Base-by-base conservation (phyloP, 306 rosid species). In the Trifolium dubium region DNA sequence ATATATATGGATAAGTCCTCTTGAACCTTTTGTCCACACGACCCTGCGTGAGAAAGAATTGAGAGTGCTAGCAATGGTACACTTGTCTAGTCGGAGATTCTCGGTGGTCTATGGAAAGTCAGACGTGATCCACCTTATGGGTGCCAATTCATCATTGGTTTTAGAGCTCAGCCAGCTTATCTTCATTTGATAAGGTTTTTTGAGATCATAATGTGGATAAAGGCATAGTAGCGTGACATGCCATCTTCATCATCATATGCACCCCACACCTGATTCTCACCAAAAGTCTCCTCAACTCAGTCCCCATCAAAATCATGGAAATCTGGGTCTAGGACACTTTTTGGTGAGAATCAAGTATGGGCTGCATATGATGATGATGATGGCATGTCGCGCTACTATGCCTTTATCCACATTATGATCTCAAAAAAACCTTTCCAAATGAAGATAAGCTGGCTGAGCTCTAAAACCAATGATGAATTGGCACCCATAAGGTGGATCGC, bases 381-480 rank as follows among this genome's bases (percentile, higher is more conserved):
- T 75, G 97, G 93, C 64, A 93, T 93, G 98, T 97, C 97, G 3
- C 96, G 98, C 62, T 88, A 84, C 75, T 91, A 89, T 83, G 93
- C 88, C 49, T 76, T 89, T 73, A 80, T 93, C 78, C 93, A 91
- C 67, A 41, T 62, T 14, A 84, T 93, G 17, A 76, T 93, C 68
- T 89, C 97, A 4, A 47, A 76, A 69, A 80, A 79, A 49, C 98
- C 97, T 46, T 88, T 93, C 83, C 80, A 80, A 73, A 74, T 91
- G 86, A 79, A 49, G 71, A 89, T 91, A 13, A 86, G 92, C 67
- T 93, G 98, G 98, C 87, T 93, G 61, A 89, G 79, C 75, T 77
- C 91, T 12, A 91, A 89, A 83, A 82, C 83, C 83, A 91, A 91
- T 50, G 79, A 71, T 63, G 97, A 93, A 73, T 74, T 89, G 67